A percentile compares a stretch with the other conserved stretches of the same genome.
phyloP scores from a whole-genome alignment of 2,329 filamentous ascomycete species.

The Xylariaceae sp. region DNA sequence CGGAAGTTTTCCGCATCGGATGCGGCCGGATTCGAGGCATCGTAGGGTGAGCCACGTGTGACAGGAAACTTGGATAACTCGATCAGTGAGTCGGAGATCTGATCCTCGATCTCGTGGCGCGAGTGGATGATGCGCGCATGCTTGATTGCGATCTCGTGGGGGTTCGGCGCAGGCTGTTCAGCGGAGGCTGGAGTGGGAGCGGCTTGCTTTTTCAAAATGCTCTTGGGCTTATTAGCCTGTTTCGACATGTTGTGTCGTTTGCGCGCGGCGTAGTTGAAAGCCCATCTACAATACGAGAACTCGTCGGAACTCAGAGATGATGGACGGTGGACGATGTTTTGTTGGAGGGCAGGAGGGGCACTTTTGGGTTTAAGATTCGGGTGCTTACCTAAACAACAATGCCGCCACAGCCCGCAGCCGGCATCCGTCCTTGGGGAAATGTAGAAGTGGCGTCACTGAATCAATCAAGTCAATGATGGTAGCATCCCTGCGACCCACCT shows the following conservation, averaged over 20 bases:
- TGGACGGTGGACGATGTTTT: not conserved
- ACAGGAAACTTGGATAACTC: constrained; percentile 69
- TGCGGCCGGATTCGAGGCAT: constrained; percentile 52
- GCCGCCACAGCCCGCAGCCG: constrained; percentile 12
- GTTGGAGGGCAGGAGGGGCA: too few species aligned
- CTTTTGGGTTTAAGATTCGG: too few species aligned
- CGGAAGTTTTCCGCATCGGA: constrained; percentile 72
- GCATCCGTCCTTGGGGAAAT: not conserved
- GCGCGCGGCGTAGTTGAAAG: not conserved
- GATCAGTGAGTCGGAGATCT: constrained; percentile 76
- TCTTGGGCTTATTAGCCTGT: constrained; percentile 50
- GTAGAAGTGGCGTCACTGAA: constrained; percentile 19
- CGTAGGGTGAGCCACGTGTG: constrained; percentile 37
- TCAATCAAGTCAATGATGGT: not conserved
- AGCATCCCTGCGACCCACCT: constrained; percentile 7
- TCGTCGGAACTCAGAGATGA: too few species aligned
- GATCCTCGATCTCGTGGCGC: constrained; percentile 77
- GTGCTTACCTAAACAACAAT: constrained; percentile 14
- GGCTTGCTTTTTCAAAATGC: constrained; percentile 67
- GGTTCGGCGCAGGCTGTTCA: constrained; percentile 48
- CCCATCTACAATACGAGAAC: not conserved
- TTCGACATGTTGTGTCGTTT: constrained; percentile 19
- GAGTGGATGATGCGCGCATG: constrained; percentile 85
- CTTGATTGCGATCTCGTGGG: constrained; percentile 72
- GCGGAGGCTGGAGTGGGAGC: constrained; percentile 49